These are phyloP conservation scores for Agrocybe praecox DNA, from an alignment of 768 basidiomycete genomes.

Conservation along the genomic window DNA sequence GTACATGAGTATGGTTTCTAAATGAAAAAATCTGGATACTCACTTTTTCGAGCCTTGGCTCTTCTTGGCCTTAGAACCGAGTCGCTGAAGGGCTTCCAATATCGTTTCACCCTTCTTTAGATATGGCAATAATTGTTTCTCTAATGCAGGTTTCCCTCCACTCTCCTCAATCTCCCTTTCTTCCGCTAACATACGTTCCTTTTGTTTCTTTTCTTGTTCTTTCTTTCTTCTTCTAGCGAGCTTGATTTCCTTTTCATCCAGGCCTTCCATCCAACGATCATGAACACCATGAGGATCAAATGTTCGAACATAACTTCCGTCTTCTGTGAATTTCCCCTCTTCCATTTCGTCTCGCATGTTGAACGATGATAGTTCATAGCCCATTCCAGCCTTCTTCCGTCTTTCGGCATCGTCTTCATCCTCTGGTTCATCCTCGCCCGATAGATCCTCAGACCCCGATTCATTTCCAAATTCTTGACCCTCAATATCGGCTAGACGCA, in stretches of 20 bases:
- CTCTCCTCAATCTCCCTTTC: constrained; percentile 71
- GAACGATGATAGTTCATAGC: constrained; percentile 91
- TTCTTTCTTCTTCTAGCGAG: constrained; percentile 76
- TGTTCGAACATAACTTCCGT: constrained; percentile 84
- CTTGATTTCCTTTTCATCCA: constrained; percentile 86
- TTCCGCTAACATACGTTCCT: constrained; percentile 68
- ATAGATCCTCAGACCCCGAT: constrained; percentile 38
- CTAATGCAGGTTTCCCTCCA: constrained; percentile 64
- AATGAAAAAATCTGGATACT: not conserved
- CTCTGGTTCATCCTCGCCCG: constrained; percentile 52
- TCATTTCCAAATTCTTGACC: constrained; percentile 85
- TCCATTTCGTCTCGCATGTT: constrained; percentile 99
- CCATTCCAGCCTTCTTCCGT: constrained; percentile 86
- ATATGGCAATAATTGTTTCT: constrained; percentile 68
- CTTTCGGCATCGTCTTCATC: constrained; percentile 83
- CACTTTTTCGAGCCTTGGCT: constrained; percentile 32
- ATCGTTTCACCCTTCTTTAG: constrained; percentile 92
- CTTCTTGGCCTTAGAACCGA: constrained; percentile 64
- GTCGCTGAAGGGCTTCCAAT: constrained; percentile 82
- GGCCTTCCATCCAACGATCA: constrained; percentile 94
- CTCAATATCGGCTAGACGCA: constrained; percentile 93
- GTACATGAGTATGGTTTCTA: not conserved
- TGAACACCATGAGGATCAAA: constrained; percentile 91
- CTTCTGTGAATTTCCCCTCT: constrained; percentile 95
- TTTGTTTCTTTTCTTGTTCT: constrained; percentile 72